Conservation (phyloP, 345 rosid species). For the Populus ilicifolia region DNA sequence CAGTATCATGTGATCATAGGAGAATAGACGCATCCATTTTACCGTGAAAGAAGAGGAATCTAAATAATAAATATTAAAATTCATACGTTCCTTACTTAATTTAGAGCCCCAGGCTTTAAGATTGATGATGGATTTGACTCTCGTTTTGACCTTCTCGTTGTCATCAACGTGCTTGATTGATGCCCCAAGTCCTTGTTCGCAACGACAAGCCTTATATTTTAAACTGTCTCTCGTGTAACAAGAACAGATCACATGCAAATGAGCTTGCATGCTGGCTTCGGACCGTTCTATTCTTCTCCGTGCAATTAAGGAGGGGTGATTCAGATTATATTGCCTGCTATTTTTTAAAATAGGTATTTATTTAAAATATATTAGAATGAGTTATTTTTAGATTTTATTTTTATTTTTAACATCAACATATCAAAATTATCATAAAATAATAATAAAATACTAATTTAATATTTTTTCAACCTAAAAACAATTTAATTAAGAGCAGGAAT, state of each 20-base stretch:
- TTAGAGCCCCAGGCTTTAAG: too few species aligned
- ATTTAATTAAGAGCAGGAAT: too few species aligned
- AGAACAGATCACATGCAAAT: not conserved
- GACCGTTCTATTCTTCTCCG: not conserved
- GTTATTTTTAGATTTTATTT: too few species aligned
- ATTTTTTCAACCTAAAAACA: too few species aligned
- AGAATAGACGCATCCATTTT: not conserved
- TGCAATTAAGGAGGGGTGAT: not conserved
- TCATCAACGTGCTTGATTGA: not conserved
- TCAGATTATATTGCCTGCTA: too few species aligned
- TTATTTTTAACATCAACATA: too few species aligned
- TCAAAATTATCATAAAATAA: too few species aligned
- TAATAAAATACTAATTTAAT: too few species aligned
- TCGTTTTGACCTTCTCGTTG: not conserved
- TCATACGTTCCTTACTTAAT: too few species aligned
- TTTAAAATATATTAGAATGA: too few species aligned
- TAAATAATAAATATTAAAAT: not conserved
- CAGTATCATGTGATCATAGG: not conserved
- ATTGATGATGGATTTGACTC: not conserved
- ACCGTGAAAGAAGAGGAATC: not conserved
- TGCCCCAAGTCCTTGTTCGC: not conserved
- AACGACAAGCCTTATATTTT: not conserved
- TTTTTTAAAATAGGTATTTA: too few species aligned
- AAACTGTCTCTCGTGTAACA: not conserved
- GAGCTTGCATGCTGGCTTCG: not conserved